These are phyloP conservation scores for Solanum sitiens DNA, from an alignment of 257 asterid species.

Conservation along the genomic window DNA sequence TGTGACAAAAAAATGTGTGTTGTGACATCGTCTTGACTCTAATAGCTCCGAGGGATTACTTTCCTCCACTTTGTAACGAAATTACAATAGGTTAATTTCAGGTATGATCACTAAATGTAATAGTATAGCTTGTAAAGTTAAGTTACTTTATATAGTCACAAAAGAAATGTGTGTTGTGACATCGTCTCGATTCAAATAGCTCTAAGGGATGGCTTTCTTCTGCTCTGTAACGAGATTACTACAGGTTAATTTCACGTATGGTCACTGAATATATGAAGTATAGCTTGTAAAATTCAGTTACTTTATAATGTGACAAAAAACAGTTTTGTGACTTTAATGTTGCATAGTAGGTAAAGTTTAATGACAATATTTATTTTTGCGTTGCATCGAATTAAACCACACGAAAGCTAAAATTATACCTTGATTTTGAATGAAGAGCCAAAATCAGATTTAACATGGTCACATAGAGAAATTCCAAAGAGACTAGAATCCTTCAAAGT, in stretches of 20 bases:
- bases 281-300: background rate
- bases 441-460: constrained; percentile 42
- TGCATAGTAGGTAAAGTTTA: background rate
- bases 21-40: constrained; percentile 28
- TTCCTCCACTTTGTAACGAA: constrained; percentile 28
- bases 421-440: constrained; percentile 36
- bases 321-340: background rate
- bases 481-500: constrained; percentile 52
- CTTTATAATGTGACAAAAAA: no score
- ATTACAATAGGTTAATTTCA: background rate
- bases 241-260: background rate
- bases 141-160: background rate
- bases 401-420: background rate
- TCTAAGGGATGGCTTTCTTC: constrained; percentile 13
- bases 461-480: constrained; percentile 57
- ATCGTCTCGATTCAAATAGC: constrained; percentile 32
- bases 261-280: background rate
- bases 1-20: no score
- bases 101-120: background rate
- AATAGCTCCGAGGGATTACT: background rate
- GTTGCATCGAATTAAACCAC: background rate
- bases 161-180: background rate
- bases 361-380: no score
- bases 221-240: constrained; percentile 12
- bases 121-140: background rate